Conservation (phyloP, 2,329 filamentous ascomycete genomes). For the Venturia nashicola region DNA sequence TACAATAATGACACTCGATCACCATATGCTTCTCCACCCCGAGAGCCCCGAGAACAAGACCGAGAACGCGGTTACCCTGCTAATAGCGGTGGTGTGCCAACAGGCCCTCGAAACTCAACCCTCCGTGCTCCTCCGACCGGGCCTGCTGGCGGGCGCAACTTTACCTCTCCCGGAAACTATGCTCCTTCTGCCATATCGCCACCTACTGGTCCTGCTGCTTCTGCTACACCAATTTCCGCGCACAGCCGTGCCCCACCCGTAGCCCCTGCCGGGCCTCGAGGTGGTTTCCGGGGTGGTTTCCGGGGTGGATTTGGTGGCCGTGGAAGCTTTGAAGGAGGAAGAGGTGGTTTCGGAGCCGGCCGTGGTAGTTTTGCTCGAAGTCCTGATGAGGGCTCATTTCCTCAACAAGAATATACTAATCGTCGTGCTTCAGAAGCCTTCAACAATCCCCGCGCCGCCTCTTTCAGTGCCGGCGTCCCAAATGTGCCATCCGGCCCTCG, state of each 20-base stretch:
- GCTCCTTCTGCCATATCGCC: conserved; percentile 28
- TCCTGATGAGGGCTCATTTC: not conserved
- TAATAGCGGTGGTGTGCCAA: conserved; percentile 21
- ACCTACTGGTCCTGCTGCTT: conserved; percentile 24
- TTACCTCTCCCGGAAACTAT: conserved; percentile 23
- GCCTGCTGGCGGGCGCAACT: conserved; percentile 23
- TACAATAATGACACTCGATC: conserved; percentile 8
- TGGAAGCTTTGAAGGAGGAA: not conserved
- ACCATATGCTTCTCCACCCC: conserved; percentile 8
- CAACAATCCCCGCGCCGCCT: not conserved
- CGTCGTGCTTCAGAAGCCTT: conserved; percentile 8
- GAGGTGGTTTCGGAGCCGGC: not conserved
- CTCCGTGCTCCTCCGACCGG: conserved; percentile 27
- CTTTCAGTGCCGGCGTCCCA: not conserved
- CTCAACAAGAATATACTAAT: not conserved
- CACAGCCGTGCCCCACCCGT: conserved; percentile 22
- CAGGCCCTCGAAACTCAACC: conserved; percentile 24
- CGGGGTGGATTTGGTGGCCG: conserved; percentile 14
- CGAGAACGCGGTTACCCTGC: conserved; percentile 16
- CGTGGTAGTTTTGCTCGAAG: not conserved
- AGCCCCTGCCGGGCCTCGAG: conserved; percentile 26
- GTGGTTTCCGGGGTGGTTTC: conserved; percentile 19
- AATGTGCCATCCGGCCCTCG: conserved; percentile 6
- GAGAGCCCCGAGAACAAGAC: conserved; percentile 7
- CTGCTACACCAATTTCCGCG: conserved; percentile 14